Percentiles rank a stretch among this genome's conserved stretches.
phyloP scores from a whole-genome alignment of 805 yeast genomes.

The Candida awuae region DNA sequence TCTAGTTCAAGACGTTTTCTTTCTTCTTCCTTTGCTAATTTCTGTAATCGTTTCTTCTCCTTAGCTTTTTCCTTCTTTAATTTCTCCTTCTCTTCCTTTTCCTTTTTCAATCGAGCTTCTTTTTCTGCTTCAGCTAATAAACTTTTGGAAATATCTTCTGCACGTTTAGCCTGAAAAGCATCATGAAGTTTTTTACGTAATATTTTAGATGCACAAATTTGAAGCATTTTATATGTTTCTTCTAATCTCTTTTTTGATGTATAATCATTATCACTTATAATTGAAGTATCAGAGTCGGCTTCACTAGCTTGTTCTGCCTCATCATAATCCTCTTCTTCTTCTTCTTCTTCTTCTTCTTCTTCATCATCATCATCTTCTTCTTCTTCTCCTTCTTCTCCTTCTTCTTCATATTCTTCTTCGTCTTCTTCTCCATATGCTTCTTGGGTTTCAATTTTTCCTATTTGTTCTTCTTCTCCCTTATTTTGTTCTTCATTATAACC shows the following conservation, averaged over 20 bases:
- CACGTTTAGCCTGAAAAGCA: slow-evolving; percentile 73
- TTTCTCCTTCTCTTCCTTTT: slow-evolving; percentile 57
- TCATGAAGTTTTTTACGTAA: slow-evolving; percentile 65
- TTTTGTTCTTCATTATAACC: background rate
- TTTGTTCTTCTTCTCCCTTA: background rate
- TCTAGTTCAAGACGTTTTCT: slow-evolving; percentile 40
- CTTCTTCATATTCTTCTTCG: slow-evolving; percentile 19
- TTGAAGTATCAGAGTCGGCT: slow-evolving; percentile 30
- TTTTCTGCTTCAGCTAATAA: slow-evolving; percentile 63
- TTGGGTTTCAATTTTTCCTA: too few species aligned
- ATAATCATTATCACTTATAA: slow-evolving; percentile 36
- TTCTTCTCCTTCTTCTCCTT: slow-evolving; percentile 6
- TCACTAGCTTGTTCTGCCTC: slow-evolving; percentile 19
- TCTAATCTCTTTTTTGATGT: slow-evolving; percentile 58
- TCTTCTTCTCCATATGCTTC: too few species aligned
- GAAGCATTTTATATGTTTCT: slow-evolving; percentile 74
- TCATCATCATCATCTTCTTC: slow-evolving; percentile 11
- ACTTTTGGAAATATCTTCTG: slow-evolving; percentile 61
- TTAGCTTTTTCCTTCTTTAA: slow-evolving; percentile 60
- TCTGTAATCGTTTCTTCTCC: slow-evolving; percentile 58
- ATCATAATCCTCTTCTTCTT: slow-evolving; percentile 17
- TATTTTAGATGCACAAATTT: slow-evolving; percentile 69
- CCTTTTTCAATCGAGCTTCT: slow-evolving; percentile 57
- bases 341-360: slow-evolving; percentile 15
- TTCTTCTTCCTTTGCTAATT: slow-evolving; percentile 57